A percentile compares a stretch with the other conserved stretches of the same genome.
Evolutionary conservation across 2,329 filamentous ascomycete genomes (phyloP).

Genomic region (Apiospora pterosperma): DNA sequence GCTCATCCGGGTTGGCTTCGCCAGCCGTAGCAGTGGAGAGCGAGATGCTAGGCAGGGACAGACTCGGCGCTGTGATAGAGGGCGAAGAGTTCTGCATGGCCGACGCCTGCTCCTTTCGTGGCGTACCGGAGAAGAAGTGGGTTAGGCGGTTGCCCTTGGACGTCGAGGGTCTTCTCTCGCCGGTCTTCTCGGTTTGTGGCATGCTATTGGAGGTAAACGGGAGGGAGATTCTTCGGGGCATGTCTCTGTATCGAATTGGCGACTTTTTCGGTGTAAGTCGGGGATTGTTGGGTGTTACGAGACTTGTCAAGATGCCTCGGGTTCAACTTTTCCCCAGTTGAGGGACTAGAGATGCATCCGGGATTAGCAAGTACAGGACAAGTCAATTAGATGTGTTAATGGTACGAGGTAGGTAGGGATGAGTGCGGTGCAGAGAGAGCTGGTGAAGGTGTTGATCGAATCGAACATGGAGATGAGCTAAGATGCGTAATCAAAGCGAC

Average conservation of each 20-base stretch:
- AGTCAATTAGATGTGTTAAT: not conserved
- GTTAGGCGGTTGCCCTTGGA: conserved; percentile 74
- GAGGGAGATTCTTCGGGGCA: conserved; percentile 58
- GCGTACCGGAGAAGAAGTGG: conserved; percentile 78
- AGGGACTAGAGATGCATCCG: not conserved
- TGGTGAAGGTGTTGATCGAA: not conserved
- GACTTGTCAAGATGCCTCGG: not conserved
- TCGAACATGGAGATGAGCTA: not conserved
- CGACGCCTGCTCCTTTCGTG: conserved; percentile 67
- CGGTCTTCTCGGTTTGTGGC: conserved; percentile 45
- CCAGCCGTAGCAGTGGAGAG: conserved; percentile 81
- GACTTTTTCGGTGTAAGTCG: not conserved
- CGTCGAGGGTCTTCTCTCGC: conserved; percentile 56
- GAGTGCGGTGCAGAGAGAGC: not conserved
- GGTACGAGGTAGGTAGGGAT: not conserved
- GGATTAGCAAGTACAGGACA: not conserved
- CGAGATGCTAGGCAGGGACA: conserved; percentile 86
- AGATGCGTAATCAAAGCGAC: not conserved
- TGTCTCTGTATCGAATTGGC: conserved; percentile 20
- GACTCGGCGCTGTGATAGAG: conserved; percentile 66
- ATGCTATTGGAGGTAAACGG: conserved; percentile 48
- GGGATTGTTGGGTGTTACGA: no score
- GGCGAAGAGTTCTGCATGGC: conserved; percentile 60
- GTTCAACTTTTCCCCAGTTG: not conserved
- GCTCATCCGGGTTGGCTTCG: conserved; percentile 67